Evolutionary conservation across 306 rosid genomes (phyloP), one percentile per base, ranked within the genome.

Genomic region (Vicia faba): DNA sequence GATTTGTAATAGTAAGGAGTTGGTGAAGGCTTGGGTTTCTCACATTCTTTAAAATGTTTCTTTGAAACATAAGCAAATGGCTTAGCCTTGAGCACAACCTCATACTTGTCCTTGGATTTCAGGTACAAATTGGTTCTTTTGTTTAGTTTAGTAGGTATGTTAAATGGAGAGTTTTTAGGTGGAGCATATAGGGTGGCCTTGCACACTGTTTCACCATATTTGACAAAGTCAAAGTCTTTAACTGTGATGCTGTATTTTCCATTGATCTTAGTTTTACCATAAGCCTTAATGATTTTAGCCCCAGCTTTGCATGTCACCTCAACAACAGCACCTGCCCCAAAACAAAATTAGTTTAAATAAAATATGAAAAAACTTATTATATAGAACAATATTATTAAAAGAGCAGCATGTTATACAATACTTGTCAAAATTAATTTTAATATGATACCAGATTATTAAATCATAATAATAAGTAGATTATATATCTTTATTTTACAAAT

Each of bases 11-110:
- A 51, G 16, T 88, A 84, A 0, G 97, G 96, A 35, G 96, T 74
- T 19, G 91, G 95, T 12, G 84, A 41, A 8, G 98, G 89, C 75
- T 77, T 72, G 3, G 53, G 46, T 67, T 92, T 86, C 0, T 69
- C 40, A 53, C 98, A 92, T 69, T 89, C 91, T 58, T 84, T 18
- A 48, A 78, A 79, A 39, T 86, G 93, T 25, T 76, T 84, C 85
- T 87, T 87, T 0, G 98, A 81, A 53, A 87, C 98, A 77, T 87
- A 92, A 10, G 96, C 98, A 80, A 92, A 92, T 49, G 96, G 82
- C 75, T 79, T 84, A 9, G 96, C 93, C 11, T 20, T 11, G 26
- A 92, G 85, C 45, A 92, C 98, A 66, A 89, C 91, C 74, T 86
- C 93, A 6, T 84, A 31, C 11, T 86, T 44, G 51, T 83, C 72